Conservation (phyloP, 352 stramenopile genomes). For the Peronospora belbahrii region DNA sequence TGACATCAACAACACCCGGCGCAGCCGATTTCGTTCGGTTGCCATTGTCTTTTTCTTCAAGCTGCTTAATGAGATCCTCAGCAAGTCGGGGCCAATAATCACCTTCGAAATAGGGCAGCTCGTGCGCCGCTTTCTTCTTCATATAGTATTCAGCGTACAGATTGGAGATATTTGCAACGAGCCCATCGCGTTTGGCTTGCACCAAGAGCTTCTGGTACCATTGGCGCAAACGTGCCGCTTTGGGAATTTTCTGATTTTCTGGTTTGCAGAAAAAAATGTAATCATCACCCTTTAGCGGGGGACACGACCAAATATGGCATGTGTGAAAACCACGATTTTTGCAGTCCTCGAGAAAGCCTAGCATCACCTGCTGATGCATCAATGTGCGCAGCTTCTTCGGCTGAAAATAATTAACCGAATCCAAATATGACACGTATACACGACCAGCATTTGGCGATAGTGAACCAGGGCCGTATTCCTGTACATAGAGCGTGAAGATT, state of each 20-base stretch:
- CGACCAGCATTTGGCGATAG: slow-evolving; percentile 67
- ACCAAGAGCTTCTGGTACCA: slow-evolving; percentile 85
- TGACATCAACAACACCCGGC: slow-evolving; percentile 10
- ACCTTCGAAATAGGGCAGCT: slow-evolving; percentile 98
- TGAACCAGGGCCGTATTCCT: slow-evolving; percentile 78
- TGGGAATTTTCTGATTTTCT: slow-evolving; percentile 87
- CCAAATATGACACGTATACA: slow-evolving; percentile 86
- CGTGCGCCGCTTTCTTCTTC: slow-evolving; percentile 80
- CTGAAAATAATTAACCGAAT: slow-evolving; percentile 87
- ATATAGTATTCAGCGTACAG: slow-evolving; percentile 84
- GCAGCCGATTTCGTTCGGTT: slow-evolving; percentile 23
- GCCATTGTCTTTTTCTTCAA: slow-evolving; percentile 87
- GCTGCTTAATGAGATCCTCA: slow-evolving; percentile 98
- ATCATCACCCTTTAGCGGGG: slow-evolving; percentile 78
- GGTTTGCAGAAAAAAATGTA: slow-evolving; percentile 91
- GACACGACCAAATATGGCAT: slow-evolving; percentile 88
- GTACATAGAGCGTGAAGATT: slow-evolving; percentile 86
- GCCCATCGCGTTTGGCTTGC: slow-evolving; percentile 72
- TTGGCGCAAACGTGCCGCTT: slow-evolving; percentile 71
- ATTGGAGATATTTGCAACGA: slow-evolving; percentile 79
- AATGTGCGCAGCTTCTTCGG: slow-evolving; percentile 82
- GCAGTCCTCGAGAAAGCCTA: slow-evolving; percentile 82
- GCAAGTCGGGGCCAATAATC: slow-evolving; percentile 98
- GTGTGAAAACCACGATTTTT: slow-evolving; percentile 84
- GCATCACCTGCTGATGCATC: slow-evolving; percentile 86